Base-by-base conservation (phyloP, 1,139 yeast species). In the Sugiyamaella japonica region DNA sequence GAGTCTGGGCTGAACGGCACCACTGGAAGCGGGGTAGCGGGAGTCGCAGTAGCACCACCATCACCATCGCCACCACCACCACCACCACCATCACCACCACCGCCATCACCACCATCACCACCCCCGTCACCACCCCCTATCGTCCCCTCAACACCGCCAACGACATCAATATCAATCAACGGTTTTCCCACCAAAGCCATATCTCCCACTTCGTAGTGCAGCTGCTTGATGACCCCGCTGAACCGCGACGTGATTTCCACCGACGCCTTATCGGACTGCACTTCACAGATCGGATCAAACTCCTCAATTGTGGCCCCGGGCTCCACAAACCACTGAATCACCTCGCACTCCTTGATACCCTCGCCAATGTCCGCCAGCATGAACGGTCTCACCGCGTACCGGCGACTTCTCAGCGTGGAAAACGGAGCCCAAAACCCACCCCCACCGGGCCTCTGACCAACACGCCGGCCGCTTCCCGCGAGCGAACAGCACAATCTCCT, bases 271-370 rank as follows among this genome's bases (percentile, higher is more conserved):
- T 70, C 73, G 44, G 68, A 62, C 58, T 70, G 73, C 36, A 70
- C 72, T 55, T 70, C 73, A 54, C 73, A 70, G 23, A 70, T 65
- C 9, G 69, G 70, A 49, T 70, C 73, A 53, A 70, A 70, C 58
- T 70, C 72, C 42, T 69, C 72, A 40, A 70, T 66, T 15, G 64
- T 59, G 13, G 72, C 71, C 5, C 72, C 71, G 7, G 73, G 72
- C 57, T 69, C 70, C 4, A 70, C 71, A 57, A 69, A 69, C 73
- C 73, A 70, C 56, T 70, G 73, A 48, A 70, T 70, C 13, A 70
- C 71, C 56, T 70, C 73, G 55, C 73, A 70, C 50, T 70, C 73
- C 53, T 68, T 69, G 60, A 70, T 70, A 1, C 73, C 73, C 50
- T 70, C 73, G 6, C 73, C 73, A 32, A 70, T 69, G 54, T 70